Base-by-base conservation (phyloP, 1,139 yeast species). In the Yamadazyma jaroonii region DNA sequence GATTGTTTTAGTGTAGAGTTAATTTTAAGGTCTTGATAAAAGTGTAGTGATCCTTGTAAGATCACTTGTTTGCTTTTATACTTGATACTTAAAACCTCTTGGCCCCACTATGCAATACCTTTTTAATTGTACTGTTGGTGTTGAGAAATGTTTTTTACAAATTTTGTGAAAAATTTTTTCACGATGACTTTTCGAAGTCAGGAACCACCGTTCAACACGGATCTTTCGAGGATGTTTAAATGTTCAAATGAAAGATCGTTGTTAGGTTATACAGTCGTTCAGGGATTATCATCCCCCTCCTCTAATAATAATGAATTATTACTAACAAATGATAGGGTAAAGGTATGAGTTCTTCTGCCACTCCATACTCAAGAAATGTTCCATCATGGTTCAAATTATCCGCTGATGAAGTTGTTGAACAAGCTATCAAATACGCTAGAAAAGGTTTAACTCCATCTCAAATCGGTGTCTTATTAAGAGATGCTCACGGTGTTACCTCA, bases 361-460 rank as follows among this genome's bases (percentile, higher is more conserved):
- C 90, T 74, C 98, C 99, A 74, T 92, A 92, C 84, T 90, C 97
- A 63, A 92, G 99, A 80, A 83, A 84, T 75, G 81, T 95, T 71
- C 98, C 98, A 72, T 79, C 96, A 70, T 92, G 99, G 99, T 90
- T 90, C 94, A 92, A 92, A 84, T 84, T 88, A 63, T 79, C 97
- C 49, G 73, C 96, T 59, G 97, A 89, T 58, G 87, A 89, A 57
- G 95, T 92, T 62, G 89, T 90, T 74, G 98, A 94, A 79, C 97
- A 89, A 79, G 84, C 90, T 78, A 74, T 84, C 90, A 94, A 92
- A 86, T 88, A 89, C 81, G 98, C 99, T 69, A 89, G 97, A 81
- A 92, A 92, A 84, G 99, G 99, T 88, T 79, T 89, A 73, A 88
- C 97, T 60, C 99, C 99, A 64, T 92, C 98, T 62, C 96, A 89